phyloP scores from a whole-genome alignment of 257 asterid species.

The Lycium barbarum region DNA sequence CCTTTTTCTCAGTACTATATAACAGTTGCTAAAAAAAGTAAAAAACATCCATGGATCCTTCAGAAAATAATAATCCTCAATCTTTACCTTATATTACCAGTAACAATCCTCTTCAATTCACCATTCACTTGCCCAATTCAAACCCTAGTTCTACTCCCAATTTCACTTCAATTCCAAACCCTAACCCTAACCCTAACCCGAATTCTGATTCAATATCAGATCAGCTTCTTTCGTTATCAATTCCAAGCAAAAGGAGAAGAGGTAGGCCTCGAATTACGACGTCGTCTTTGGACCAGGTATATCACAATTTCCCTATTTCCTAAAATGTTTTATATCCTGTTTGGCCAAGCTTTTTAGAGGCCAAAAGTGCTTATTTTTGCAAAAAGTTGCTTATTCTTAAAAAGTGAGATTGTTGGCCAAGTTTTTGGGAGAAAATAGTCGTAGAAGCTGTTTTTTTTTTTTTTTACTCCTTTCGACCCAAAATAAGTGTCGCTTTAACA shows the following conservation, averaged over 20 bases:
- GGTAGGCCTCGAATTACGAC: constrained; percentile 69
- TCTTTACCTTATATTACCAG: constrained; percentile 44
- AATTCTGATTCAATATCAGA: constrained; percentile 40
- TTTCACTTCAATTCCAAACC: constrained; percentile 39
- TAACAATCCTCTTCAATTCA: constrained; percentile 62
- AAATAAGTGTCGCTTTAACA: no score
- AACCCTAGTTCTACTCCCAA: constrained; percentile 33
- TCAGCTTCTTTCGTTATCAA: constrained; percentile 39
- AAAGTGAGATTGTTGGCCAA: no score
- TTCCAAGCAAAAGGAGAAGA: constrained; percentile 78
- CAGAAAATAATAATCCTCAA: constrained; percentile 25
- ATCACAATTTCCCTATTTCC: constrained; percentile 35
- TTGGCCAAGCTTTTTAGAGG: no score
- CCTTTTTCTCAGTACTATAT: not conserved
- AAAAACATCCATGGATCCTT: constrained; percentile 49
- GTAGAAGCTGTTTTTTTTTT: no score
- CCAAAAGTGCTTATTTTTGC: no score
- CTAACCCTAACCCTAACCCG: constrained; percentile 40
- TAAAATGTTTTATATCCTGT: constrained; percentile 26
- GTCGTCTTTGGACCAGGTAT: constrained; percentile 55
- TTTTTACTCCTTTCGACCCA: no score
- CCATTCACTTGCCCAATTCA: constrained; percentile 53
- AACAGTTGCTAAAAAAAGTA: not conserved
- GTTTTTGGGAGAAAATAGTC: no score
- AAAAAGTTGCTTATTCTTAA: no score